Conservation (phyloP, 768 basidiomycete species). For the Lentinus brumalis region DNA sequence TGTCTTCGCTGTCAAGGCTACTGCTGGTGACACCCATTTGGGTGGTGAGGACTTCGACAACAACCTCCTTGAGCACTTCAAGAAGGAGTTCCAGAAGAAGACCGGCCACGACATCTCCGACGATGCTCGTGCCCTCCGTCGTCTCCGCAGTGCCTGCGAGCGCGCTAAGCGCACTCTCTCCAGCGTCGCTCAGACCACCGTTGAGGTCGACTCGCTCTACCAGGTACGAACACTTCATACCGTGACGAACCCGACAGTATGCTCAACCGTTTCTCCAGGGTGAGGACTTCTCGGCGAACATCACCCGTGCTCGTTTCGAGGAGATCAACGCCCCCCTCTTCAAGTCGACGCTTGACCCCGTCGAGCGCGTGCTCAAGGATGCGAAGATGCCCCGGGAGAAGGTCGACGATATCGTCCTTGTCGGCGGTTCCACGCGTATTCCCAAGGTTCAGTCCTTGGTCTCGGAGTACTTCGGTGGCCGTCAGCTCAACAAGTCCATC, state of each 20-base stretch:
- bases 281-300: constrained; percentile 97
- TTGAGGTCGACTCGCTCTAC: constrained; percentile 98
- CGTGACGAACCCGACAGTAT: neutral
- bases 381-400: constrained; percentile 96
- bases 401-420: constrained; percentile 99
- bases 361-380: constrained; percentile 99
- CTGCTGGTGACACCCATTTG: constrained; percentile 98
- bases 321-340: constrained; percentile 96
- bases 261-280: constrained; percentile 50
- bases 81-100: constrained; percentile 99
- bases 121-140: constrained; percentile 94
- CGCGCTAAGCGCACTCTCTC: constrained; percentile 99
- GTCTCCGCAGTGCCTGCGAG: constrained; percentile 96
- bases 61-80: constrained; percentile 96
- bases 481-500: constrained; percentile 99
- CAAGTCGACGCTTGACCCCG: constrained; percentile 97
- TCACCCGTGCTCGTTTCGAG: constrained; percentile 99
- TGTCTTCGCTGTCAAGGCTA: constrained; percentile 99
- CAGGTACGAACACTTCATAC: constrained; percentile 53
- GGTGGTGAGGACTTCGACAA: constrained; percentile 99
- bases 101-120: constrained; percentile 96
- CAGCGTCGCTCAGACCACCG: constrained; percentile 96
- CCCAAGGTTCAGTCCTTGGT: constrained; percentile 98
- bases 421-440: constrained; percentile 99
- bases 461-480: constrained; percentile 97